These are phyloP conservation scores for Ogataea corticis DNA, from an alignment of 805 yeast species.

Conservation along the genomic window DNA sequence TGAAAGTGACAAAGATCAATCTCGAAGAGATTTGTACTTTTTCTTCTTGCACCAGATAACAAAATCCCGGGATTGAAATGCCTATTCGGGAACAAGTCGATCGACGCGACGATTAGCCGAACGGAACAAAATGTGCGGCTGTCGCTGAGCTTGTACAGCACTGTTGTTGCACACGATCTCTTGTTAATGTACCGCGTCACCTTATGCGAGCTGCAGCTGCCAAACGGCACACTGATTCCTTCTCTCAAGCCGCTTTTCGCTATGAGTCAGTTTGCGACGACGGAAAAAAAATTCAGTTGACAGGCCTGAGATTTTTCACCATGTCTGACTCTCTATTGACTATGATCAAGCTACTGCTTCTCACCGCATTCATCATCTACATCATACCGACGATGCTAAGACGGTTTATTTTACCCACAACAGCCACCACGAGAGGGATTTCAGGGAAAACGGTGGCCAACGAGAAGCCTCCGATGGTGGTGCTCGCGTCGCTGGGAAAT, in stretches of 20 bases:
- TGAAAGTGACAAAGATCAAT: neutral
- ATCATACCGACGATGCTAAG: no score
- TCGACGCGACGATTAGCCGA: conserved; percentile 3
- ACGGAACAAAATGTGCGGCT: no score
- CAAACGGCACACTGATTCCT: neutral
- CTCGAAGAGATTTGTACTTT: conserved; percentile 1
- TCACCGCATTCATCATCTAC: no score
- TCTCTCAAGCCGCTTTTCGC: neutral
- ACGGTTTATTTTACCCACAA: no score
- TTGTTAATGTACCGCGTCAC: no score
- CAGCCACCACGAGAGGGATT: neutral
- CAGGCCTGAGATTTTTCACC: no score
- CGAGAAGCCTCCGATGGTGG: conserved; percentile 28
- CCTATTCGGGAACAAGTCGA: conserved; percentile 1
- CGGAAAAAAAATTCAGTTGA: neutral
- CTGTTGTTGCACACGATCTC: no score
- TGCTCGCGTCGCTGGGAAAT: conserved; percentile 67
- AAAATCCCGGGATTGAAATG: neutral
- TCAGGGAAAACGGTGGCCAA: neutral
- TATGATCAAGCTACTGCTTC: no score
- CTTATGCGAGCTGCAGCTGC: no score
- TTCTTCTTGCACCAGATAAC: conserved; percentile 2
- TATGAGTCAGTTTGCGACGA: neutral
- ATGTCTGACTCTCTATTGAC: no score
- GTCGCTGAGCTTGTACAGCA: no score